phyloP scores from a whole-genome alignment of 2,329 filamentous ascomycete species.

The Stachybotrys chlorohalonatus region DNA sequence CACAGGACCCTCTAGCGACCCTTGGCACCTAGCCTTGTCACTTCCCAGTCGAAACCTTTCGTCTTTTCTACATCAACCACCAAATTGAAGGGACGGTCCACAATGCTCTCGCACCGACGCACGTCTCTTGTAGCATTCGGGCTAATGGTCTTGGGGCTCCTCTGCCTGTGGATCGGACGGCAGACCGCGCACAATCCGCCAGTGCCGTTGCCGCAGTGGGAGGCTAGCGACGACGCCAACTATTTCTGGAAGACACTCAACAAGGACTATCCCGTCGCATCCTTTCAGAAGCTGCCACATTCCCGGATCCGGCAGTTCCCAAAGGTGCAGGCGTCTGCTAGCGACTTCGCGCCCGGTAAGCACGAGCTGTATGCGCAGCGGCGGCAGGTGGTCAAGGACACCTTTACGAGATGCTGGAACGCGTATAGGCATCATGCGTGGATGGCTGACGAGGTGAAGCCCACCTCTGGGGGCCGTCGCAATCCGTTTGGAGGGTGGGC shows the following conservation, averaged over 20 bases:
- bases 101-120: not conserved
- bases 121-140: not conserved
- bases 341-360: constrained; percentile 8
- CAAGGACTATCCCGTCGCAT: constrained; percentile 15
- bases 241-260: constrained; percentile 18
- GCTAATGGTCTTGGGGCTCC: not conserved
- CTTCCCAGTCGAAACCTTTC: no score
- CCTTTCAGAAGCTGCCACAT: constrained; percentile 20
- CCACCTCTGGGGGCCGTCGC: constrained; percentile 35
- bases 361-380: constrained; percentile 13
- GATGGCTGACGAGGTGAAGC: constrained; percentile 41
- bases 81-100: not conserved
- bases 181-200: not conserved
- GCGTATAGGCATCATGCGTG: constrained; percentile 50
- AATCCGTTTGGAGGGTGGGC: constrained; percentile 45
- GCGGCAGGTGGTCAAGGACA: constrained; percentile 27
- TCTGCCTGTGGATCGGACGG: not conserved
- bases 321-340: constrained; percentile 17
- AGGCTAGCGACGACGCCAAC: constrained; percentile 8
- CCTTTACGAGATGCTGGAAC: constrained; percentile 35
- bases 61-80: no score
- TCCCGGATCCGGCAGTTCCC: constrained; percentile 17
- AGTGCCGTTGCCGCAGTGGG: not conserved
- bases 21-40: no score
- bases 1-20: no score